Evolutionary conservation across 2,329 filamentous ascomycete species (phyloP).

Genomic region (Clarireedia sp.): DNA sequence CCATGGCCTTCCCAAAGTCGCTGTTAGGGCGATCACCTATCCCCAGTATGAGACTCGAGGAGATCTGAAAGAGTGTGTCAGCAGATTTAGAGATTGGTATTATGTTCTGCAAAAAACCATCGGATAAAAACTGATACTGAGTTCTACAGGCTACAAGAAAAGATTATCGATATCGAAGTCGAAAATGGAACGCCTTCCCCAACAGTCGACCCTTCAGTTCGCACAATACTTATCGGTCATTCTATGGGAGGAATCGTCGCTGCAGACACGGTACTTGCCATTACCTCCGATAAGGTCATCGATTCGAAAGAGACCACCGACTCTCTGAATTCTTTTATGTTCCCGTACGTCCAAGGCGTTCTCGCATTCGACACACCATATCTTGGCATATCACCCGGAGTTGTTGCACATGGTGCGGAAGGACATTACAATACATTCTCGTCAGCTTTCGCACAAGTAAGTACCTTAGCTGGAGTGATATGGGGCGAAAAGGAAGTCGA

Average conservation of each 20-base stretch:
- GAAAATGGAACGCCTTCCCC: conserved; percentile 70
- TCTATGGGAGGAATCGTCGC: conserved; percentile 93
- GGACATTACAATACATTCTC: conserved; percentile 71
- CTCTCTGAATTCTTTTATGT: conserved; percentile 61
- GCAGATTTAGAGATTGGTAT: conserved; percentile 67
- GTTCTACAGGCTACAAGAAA: conserved; percentile 65
- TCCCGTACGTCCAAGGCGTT: conserved; percentile 84
- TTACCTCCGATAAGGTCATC: conserved; percentile 35
- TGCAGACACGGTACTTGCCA: conserved; percentile 73
- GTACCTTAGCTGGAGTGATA: conserved; percentile 59
- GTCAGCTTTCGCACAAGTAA: conserved; percentile 58
- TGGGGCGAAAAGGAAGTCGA: conserved; percentile 46
- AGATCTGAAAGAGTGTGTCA: conserved; percentile 63
- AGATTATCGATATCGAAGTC: conserved; percentile 91
- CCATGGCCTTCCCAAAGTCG: conserved; percentile 58
- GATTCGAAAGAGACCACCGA: conserved; percentile 11
- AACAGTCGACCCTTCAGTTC: conserved; percentile 78
- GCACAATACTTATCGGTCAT: conserved; percentile 75
- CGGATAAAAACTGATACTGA: conserved; percentile 2
- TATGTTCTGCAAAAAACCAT: background rate
- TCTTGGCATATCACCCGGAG: conserved; percentile 70
- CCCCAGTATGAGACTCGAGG: conserved; percentile 77
- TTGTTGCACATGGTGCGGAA: conserved; percentile 82
- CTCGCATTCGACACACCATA: conserved; percentile 94
- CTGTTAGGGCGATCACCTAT: conserved; percentile 63